Base-by-base conservation (phyloP, 345 rosid species). In the Diplotaxis tenuifolia region DNA sequence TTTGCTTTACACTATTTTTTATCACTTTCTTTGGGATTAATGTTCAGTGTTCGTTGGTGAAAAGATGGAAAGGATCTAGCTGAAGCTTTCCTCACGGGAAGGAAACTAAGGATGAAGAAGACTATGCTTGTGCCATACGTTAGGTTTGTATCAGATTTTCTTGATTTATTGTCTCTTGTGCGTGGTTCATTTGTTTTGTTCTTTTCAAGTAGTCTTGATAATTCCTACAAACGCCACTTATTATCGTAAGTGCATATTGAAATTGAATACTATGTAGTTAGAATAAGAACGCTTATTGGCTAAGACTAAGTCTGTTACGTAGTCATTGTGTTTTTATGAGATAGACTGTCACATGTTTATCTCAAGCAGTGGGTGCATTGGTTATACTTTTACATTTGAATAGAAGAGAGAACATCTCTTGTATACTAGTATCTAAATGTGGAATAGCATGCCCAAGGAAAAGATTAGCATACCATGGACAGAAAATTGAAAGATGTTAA, bases 21-120 rank as follows among this genome's bases (percentile, higher is more conserved):
- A n/a, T n/a, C n/a, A n/a, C n/a, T n/a, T n/a, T n/a, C n/a, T n/a
- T n/a, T n/a, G n/a, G n/a, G n/a, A n/a, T n/a, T n/a, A n/a, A n/a
- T 9, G 78, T 62, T 67, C 78, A 89, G 97, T 89, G 96, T 79
- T 49, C 92, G 80, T 84, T 95, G 68, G 99, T 95, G 71, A 95
- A 95, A 81, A 97, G 96, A 77, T 92, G 99, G 99, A 95, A 90
- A 87, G 99, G 97, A 61, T 82, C 96, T 3, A 95, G 99, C 84
- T 95, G 97, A 97, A 92, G 96, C 86, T 95, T 95, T 71, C 97
- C 99, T 10, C 90, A 97, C 38, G 97, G 99, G 12, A 95, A 92
- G 81, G 90, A 92, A 86, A 92, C 86, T 80, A 95, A 95, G 72
- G 96, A 95, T 56, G 99, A 95, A 83, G 99, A 95, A 81, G 99